Evolutionary conservation across 352 stramenopile species (phyloP).

Genomic region (Globisporangium carolinianum): DNA sequence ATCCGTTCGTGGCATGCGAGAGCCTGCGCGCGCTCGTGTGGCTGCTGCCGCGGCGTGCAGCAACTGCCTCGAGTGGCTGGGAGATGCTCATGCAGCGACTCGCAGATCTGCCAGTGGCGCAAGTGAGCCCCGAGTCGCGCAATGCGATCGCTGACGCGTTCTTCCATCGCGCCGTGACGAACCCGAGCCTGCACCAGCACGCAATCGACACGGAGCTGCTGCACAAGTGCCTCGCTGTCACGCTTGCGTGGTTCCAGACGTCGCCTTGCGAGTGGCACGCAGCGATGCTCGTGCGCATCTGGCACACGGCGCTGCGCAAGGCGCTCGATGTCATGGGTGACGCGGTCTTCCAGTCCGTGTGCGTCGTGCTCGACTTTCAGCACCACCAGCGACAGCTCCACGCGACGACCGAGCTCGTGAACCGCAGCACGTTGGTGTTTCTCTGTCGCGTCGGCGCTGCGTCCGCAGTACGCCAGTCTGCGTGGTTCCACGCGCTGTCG

Average conservation of each 20-base stretch:
- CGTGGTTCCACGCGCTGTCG: constrained; percentile 32
- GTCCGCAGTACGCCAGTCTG: constrained; percentile 20
- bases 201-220: constrained; percentile 44
- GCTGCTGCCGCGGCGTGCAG: constrained; percentile 39
- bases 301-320: constrained; percentile 48
- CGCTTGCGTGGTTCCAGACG: constrained; percentile 49
- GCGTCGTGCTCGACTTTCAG: constrained; percentile 52
- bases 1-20: constrained; percentile 50
- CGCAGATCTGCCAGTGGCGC: constrained; percentile 30
- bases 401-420: constrained; percentile 30
- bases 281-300: constrained; percentile 44
- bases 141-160: constrained; percentile 55
- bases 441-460: constrained; percentile 28
- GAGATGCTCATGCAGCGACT: constrained; percentile 39
- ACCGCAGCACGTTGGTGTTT: constrained; percentile 52
- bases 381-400: constrained; percentile 17
- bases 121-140: constrained; percentile 42
- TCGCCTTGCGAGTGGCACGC: constrained; percentile 68
- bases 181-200: constrained; percentile 25
- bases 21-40: constrained; percentile 64
- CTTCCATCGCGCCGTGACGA: constrained; percentile 49
- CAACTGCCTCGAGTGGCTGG: constrained; percentile 22
- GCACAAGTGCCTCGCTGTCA: constrained; percentile 33
- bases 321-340: constrained; percentile 26
- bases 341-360: constrained; percentile 40